phyloP scores from a whole-genome alignment of 2,329 filamentous ascomycete species.

The Alternaria sp. region DNA sequence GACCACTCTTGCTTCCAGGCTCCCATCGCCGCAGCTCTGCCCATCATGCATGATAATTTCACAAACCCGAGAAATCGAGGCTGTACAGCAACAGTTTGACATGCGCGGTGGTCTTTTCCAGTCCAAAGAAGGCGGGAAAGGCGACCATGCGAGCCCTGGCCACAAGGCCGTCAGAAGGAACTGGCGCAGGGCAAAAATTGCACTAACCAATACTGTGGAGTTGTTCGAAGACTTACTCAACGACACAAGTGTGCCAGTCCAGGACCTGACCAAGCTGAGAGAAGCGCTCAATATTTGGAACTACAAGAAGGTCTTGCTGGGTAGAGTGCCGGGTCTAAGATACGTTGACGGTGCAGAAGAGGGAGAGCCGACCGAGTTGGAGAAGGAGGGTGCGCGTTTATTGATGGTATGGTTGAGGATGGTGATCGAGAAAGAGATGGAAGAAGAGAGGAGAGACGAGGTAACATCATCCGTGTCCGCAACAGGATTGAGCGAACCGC shows the following conservation, averaged over 20 bases:
- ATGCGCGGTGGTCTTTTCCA: slow-evolving; percentile 9
- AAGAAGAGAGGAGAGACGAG: not conserved
- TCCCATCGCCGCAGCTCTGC: not conserved
- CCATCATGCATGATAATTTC: slow-evolving; percentile 9
- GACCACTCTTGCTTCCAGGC: not conserved
- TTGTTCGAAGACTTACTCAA: slow-evolving; percentile 5
- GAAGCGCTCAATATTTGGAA: slow-evolving; percentile 14
- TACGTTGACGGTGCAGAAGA: slow-evolving; percentile 11
- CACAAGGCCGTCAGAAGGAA: slow-evolving; percentile 2
- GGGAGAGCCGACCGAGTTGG: slow-evolving; percentile 9
- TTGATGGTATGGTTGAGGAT: slow-evolving; percentile 3
- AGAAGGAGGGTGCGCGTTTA: slow-evolving; percentile 4
- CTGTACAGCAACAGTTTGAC: not conserved
- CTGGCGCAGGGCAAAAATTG: slow-evolving; percentile 14
- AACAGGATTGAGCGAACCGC: not conserved
- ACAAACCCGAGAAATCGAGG: not conserved
- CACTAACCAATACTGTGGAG: slow-evolving; percentile 7
- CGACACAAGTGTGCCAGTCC: not conserved
- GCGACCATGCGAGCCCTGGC: not conserved
- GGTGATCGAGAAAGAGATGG: slow-evolving; percentile 3
- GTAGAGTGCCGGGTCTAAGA: slow-evolving; percentile 13
- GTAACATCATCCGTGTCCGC: not conserved
- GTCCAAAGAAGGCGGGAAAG: not conserved
- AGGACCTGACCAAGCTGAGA: slow-evolving; percentile 4
- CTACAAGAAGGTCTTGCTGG: slow-evolving; percentile 5